phyloP scores from a whole-genome alignment of 2,329 filamentous ascomycete species.

The Fusarium floridanum region DNA sequence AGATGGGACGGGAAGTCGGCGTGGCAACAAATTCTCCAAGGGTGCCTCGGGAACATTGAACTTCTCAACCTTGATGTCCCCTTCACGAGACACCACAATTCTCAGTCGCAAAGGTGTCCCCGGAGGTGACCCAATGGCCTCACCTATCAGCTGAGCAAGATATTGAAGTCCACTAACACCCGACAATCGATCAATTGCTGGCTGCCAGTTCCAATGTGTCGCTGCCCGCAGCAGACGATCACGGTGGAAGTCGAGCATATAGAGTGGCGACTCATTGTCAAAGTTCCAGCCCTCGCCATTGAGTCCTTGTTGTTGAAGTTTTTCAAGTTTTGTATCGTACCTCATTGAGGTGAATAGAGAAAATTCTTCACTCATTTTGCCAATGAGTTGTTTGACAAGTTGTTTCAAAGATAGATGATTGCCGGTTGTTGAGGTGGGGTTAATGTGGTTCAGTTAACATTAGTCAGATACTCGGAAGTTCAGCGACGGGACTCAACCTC shows the following conservation, averaged over 20 bases:
- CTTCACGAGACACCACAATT: constrained; percentile 65
- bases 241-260: constrained; percentile 83
- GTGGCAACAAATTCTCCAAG: constrained; percentile 69
- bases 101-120: constrained; percentile 63
- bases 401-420: background rate
- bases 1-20: constrained; percentile 62
- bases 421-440: background rate
- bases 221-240: constrained; percentile 80
- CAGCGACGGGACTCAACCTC: background rate
- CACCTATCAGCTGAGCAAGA: constrained; percentile 51
- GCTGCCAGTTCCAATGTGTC: constrained; percentile 66
- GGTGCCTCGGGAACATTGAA: constrained; percentile 54
- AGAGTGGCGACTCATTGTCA: constrained; percentile 71
- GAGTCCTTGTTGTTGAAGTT: constrained; percentile 55
- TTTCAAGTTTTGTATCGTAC: constrained; percentile 72
- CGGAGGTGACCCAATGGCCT: constrained; percentile 53
- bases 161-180: constrained; percentile 60
- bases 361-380: constrained; percentile 61
- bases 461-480: background rate
- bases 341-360: constrained; percentile 78
- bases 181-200: constrained; percentile 58
- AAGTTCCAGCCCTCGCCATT: constrained; percentile 66
- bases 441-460: background rate
- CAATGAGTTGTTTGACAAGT: background rate
- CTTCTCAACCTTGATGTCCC: constrained; percentile 59